These are phyloP conservation scores for Dothideomycetes sp. DNA, from an alignment of 2,329 filamentous ascomycete species.

Conservation along the genomic window DNA sequence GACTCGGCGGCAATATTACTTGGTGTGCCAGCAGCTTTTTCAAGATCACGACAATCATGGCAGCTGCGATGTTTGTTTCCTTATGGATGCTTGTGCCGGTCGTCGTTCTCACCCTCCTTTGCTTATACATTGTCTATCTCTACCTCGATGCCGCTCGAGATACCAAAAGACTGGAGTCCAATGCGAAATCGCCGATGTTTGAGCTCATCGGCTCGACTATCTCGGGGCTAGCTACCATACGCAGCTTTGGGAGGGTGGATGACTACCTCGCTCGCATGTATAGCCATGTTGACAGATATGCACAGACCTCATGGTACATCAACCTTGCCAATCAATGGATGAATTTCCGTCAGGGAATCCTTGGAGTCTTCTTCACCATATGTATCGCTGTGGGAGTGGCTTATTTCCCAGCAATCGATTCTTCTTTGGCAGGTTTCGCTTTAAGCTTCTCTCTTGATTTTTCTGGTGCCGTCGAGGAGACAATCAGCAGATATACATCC, in stretches of 20 bases:
- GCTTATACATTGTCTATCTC: background rate
- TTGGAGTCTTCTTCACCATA: conserved; percentile 21
- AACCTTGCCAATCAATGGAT: background rate
- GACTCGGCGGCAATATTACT: background rate
- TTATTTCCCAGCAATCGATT: background rate
- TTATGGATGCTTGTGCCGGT: background rate
- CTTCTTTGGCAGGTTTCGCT: background rate
- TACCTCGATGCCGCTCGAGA: background rate
- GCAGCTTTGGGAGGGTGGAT: background rate
- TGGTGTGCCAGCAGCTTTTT: background rate
- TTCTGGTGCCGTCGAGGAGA: background rate
- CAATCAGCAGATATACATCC: background rate
- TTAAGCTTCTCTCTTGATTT: background rate
- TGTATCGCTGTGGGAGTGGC: conserved; percentile 69
- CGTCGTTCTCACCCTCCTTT: background rate
- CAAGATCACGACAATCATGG: background rate
- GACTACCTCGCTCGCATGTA: background rate
- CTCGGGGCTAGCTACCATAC: background rate
- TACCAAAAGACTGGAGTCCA: background rate
- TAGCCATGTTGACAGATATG: background rate
- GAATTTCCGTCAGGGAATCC: background rate
- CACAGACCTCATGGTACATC: background rate
- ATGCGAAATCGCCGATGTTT: background rate
- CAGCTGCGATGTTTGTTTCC: background rate
- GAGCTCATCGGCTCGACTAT: background rate